Percentiles rank a stretch among this genome's conserved stretches.
phyloP scores from a whole-genome alignment of 2,329 filamentous ascomycete species.

The Aspergillus hiratsukae region DNA sequence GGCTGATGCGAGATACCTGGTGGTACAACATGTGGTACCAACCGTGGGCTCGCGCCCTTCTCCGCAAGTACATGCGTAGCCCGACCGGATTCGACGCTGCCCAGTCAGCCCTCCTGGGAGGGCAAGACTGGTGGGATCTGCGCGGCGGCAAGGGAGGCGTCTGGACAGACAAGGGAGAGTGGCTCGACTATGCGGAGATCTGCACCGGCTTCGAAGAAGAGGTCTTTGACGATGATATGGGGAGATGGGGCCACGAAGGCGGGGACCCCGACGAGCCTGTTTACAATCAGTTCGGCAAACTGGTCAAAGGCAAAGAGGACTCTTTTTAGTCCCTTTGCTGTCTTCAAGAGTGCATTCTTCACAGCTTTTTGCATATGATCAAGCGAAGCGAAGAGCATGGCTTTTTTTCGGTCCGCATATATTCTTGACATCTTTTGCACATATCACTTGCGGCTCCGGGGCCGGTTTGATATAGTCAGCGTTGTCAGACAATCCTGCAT shows the following conservation, averaged over 20 bases:
- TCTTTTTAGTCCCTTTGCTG: not conserved
- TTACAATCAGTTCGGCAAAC: constrained; percentile 36
- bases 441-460: not conserved
- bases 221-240: constrained; percentile 47
- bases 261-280: constrained; percentile 27
- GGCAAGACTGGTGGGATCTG: constrained; percentile 46
- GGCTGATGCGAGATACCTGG: constrained; percentile 22
- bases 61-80: constrained; percentile 47
- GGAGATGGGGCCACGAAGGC: constrained; percentile 36
- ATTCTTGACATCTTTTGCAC: not conserved
- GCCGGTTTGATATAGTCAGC: not conserved
- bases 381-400: not conserved
- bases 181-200: constrained; percentile 48
- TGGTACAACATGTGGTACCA: constrained; percentile 50
- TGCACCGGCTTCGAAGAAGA: constrained; percentile 42
- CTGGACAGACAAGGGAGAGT: constrained; percentile 49
- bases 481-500: not conserved
- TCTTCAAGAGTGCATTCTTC: not conserved
- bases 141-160: constrained; percentile 51
- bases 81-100: constrained; percentile 41
- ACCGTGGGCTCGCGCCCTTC: constrained; percentile 44
- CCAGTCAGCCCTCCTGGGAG: constrained; percentile 43
- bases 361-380: not conserved
- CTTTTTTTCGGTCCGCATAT: not conserved
- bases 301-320: constrained; percentile 32